A percentile compares a stretch with the other conserved stretches of the same genome.
Conservation (phyloP, 345 rosid species). For the Camelina neglecta region DNA sequence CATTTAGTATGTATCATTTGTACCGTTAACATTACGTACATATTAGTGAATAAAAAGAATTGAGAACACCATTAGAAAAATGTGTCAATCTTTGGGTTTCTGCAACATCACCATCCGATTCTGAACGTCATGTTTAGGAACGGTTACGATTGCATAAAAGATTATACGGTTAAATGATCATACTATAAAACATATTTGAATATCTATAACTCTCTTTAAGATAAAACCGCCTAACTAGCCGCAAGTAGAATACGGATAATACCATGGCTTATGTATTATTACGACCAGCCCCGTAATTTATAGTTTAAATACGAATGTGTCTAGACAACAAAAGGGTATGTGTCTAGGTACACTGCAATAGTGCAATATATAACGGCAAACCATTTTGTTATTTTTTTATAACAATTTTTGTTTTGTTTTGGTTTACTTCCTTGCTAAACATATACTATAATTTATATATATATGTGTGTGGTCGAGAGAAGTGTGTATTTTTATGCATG, state of each 20-base stretch:
- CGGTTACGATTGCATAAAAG: not conserved
- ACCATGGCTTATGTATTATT: slow-evolving; percentile 26
- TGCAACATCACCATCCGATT: not conserved
- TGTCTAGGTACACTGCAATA: slow-evolving; percentile 35
- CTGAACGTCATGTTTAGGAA: not conserved
- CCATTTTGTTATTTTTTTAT: slow-evolving; percentile 6
- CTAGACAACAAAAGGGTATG: not conserved
- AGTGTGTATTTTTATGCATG: slow-evolving; percentile 14
- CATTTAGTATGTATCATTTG: not conserved
- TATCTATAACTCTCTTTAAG: too few relatives aligned
- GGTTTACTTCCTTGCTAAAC: not conserved
- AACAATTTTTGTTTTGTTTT: slow-evolving; percentile 7
- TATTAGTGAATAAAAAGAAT: not conserved
- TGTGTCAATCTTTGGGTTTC: not conserved
- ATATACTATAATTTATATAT: not conserved
- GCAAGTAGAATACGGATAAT: slow-evolving; percentile 21
- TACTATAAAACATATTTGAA: not conserved
- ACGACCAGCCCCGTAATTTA: not conserved
- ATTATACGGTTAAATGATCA: not conserved
- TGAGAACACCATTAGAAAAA: slow-evolving; percentile 7
- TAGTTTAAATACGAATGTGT: slow-evolving; percentile 22
- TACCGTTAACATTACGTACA: slow-evolving; percentile 29
- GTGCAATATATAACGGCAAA: slow-evolving; percentile 24
- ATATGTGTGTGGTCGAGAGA: slow-evolving; percentile 19
- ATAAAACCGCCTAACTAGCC: slow-evolving; percentile 1